phyloP scores from a whole-genome alignment of 1,139 yeast species.

The Kurtzmaniella quercitrusa region DNA sequence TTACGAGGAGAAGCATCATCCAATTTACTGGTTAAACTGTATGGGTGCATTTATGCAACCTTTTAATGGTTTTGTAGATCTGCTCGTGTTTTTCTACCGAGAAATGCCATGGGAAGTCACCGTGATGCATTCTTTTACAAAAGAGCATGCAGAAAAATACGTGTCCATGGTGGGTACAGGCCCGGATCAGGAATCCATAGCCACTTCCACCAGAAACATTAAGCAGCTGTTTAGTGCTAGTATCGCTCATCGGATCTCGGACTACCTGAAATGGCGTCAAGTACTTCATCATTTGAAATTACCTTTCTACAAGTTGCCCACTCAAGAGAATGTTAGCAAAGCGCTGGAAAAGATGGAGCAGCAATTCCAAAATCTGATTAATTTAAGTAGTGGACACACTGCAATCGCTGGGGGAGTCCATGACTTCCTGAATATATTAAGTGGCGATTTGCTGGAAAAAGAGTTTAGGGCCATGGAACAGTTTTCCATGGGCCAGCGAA shows the following conservation, averaged over 20 bases:
- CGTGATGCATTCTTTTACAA: constrained; percentile 36
- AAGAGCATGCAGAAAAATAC: constrained; percentile 30
- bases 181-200: constrained; percentile 18
- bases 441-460: constrained; percentile 25
- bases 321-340: constrained; percentile 26
- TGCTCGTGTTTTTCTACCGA: constrained; percentile 68
- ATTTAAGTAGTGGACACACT: not conserved
- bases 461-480: constrained; percentile 32
- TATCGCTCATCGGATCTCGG: constrained; percentile 21
- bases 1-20: constrained; percentile 45
- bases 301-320: constrained; percentile 44
- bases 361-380: not conserved
- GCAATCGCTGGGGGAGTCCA: constrained; percentile 18
- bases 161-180: constrained; percentile 16
- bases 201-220: constrained; percentile 25
- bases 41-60: constrained; percentile 78
- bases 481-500: constrained; percentile 20
- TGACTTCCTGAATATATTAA: constrained; percentile 37
- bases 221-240: constrained; percentile 25
- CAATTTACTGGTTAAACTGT: constrained; percentile 62
- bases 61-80: constrained; percentile 73
- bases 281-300: constrained; percentile 28
- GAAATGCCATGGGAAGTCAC: constrained; percentile 74
- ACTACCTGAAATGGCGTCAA: constrained; percentile 34
- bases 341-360: constrained; percentile 1